phyloP scores from a whole-genome alignment of 2,329 filamentous ascomycete genomes.

The Aspergillus sp. region DNA sequence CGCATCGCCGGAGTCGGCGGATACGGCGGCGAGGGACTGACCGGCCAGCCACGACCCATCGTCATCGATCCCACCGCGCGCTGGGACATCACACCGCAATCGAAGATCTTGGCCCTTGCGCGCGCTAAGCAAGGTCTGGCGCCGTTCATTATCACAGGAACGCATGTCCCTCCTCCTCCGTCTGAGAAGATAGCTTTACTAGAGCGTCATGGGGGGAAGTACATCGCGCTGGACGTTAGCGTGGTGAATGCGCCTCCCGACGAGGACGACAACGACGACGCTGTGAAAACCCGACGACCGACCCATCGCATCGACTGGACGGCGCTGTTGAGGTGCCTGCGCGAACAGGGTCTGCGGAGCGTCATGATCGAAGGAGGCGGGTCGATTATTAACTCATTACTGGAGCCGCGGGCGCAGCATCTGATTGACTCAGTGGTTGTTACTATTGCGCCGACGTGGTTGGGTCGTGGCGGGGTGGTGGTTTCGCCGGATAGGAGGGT shows the following conservation, averaged over 20 bases:
- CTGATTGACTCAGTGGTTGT: constrained; percentile 75
- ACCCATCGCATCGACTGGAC: constrained; percentile 53
- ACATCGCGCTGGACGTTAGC: constrained; percentile 26
- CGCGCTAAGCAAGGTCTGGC: constrained; percentile 63
- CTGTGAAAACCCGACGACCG: not conserved
- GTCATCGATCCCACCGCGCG: constrained; percentile 73
- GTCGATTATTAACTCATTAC: constrained; percentile 74
- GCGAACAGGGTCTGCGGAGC: constrained; percentile 61
- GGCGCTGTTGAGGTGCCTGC: constrained; percentile 58
- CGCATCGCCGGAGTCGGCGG: constrained; percentile 62
- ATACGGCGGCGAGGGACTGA: constrained; percentile 50
- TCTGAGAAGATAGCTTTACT: constrained; percentile 19
- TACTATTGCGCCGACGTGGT: constrained; percentile 84
- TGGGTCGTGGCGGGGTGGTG: constrained; percentile 76
- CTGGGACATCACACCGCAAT: constrained; percentile 62
- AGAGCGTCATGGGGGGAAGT: constrained; percentile 32
- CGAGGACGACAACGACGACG: not conserved
- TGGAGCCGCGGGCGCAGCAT: constrained; percentile 55
- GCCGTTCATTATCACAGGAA: constrained; percentile 64
- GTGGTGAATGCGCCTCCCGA: not conserved
- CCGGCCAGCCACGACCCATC: constrained; percentile 71
- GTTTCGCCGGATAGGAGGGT: constrained; percentile 65
- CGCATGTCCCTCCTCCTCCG: constrained; percentile 6
- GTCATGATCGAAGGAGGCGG: constrained; percentile 92
- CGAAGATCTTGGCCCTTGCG: constrained; percentile 66